Percentiles rank a stretch among this genome's conserved stretches.
Evolutionary conservation across 1,284 basidiomycete species (phyloP).

Genomic region (Papiliotrema laurentii): DNA sequence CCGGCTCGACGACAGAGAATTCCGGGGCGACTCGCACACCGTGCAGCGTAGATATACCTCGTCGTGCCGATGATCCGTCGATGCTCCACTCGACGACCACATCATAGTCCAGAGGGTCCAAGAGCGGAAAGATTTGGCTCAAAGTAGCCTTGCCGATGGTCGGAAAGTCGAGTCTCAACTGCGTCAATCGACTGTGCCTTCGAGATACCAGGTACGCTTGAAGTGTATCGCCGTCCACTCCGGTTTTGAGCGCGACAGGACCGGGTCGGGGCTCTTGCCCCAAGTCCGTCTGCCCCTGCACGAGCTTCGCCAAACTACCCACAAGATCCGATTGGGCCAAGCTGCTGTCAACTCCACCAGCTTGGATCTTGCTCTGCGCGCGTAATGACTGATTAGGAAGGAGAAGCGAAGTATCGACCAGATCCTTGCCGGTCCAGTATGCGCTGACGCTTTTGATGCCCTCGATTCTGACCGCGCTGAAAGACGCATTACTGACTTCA

Average conservation of each 20-base stretch:
- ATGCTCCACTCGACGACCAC: conserved; percentile 64
- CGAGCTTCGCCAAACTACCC: conserved; percentile 22
- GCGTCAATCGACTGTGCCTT: conserved; percentile 37
- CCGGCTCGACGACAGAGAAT: conserved; percentile 55
- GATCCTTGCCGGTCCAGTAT: conserved; percentile 12
- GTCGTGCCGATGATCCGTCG: conserved; percentile 48
- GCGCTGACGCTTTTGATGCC: conserved; percentile 12
- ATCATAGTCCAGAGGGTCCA: conserved; percentile 67
- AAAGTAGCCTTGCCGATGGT: conserved; percentile 58
- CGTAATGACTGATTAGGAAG: conserved; percentile 30
- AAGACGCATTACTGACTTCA: conserved; percentile 5
- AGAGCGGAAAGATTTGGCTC: conserved; percentile 67
- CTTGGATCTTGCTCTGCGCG: background rate
- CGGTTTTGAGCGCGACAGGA: background rate
- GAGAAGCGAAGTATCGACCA: conserved; percentile 4
- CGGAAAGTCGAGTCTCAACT: conserved; percentile 53
- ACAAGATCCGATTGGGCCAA: conserved; percentile 21
- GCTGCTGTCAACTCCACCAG: conserved; percentile 4
- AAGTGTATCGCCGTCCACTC: background rate
- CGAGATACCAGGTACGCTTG: conserved; percentile 19
- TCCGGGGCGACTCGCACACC: conserved; percentile 63
- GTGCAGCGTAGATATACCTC: conserved; percentile 60
- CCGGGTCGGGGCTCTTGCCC: background rate
- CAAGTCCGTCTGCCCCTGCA: conserved; percentile 18
- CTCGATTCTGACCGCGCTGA: conserved; percentile 4